Base-by-base conservation (phyloP, 2,329 filamentous ascomycete species). In the Xylariales sp. region DNA sequence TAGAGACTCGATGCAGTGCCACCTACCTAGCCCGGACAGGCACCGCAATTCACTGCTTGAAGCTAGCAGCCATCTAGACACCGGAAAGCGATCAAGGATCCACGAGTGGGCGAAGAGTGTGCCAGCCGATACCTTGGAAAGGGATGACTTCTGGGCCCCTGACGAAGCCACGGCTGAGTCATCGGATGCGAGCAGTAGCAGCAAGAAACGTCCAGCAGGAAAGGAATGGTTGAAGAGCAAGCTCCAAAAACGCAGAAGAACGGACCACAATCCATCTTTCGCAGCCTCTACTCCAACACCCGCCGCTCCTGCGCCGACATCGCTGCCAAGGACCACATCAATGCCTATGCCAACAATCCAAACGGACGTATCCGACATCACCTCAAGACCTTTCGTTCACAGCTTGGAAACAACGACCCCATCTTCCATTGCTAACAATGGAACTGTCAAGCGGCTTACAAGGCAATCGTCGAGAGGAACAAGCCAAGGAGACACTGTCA, bases 21-120 rank as follows among this genome's bases (percentile, higher is more conserved):
- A 70, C 45, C 54, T 73, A 8, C 69, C 69, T 4, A 62, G 59
- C 33, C 57, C 59, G 8, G 49, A 55, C 42, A 60, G 56, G 46
- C 47, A 57, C 39, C 45, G 50, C 34, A 50, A 57, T 25, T 31
- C 53, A 20, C 42, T 54, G 35, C 36, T 52, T 8, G 25, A 31
- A 16, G 24, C 37, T 16, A 39, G 34, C 16, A 19, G 27, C 16
- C 27, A 46, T 37, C 36, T 51, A 7, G 48, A 47, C 22, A 40
- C 31, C 7, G 48, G 55, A 10, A 51, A 48, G 36, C 47, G 22
- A 16, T 46, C 33, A 43, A 51, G 43, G 15, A 59, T 60, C 49
- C 40, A 49, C 34, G 47, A 49, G 31, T 60, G 58, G 57, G 52
- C 54, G 1, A 46, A 46, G 5, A 39, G 46, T 18, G 45, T 60